Percentiles rank a stretch among this genome's conserved stretches.
Conservation (phyloP, 2,329 filamentous ascomycete genomes). For the Penicillium glabrum region DNA sequence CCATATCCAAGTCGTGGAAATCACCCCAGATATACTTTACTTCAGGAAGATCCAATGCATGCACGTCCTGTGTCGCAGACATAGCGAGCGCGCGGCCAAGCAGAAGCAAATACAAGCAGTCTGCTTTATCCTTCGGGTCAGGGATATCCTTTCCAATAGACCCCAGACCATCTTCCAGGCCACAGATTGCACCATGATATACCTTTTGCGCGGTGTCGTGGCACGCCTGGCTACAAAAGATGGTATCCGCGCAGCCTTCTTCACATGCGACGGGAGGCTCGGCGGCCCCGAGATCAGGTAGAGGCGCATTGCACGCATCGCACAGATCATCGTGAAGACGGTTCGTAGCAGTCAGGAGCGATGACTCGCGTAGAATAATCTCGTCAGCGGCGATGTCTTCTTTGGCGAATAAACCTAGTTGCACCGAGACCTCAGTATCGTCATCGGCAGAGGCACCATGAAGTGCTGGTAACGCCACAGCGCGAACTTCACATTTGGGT, state of each 20-base stretch:
- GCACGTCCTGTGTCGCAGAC: slow-evolving; percentile 58
- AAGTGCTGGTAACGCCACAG: slow-evolving; percentile 73
- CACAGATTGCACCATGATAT: slow-evolving; percentile 62
- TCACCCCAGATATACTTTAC: slow-evolving; percentile 67
- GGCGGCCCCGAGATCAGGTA: slow-evolving; percentile 58
- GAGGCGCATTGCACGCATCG: slow-evolving; percentile 78
- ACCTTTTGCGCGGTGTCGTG: slow-evolving; percentile 53
- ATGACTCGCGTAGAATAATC: slow-evolving; percentile 75
- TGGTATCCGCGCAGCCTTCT: slow-evolving; percentile 54
- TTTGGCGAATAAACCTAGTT: slow-evolving; percentile 88
- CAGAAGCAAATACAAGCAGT: slow-evolving; percentile 61
- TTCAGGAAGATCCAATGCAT: slow-evolving; percentile 61
- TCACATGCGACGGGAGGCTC: slow-evolving; percentile 49
- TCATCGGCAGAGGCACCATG: slow-evolving; percentile 35
- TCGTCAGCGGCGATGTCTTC: slow-evolving; percentile 76
- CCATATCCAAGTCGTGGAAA: slow-evolving; percentile 46
- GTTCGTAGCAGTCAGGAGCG: slow-evolving; percentile 85
- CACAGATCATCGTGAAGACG: slow-evolving; percentile 82
- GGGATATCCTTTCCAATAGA: slow-evolving; percentile 60
- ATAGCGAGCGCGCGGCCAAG: slow-evolving; percentile 60
- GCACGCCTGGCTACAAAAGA: slow-evolving; percentile 62
- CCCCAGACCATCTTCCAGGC: slow-evolving; percentile 51
- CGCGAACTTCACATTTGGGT: slow-evolving; percentile 77
- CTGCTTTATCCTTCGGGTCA: slow-evolving; percentile 57
- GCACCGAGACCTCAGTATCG: slow-evolving; percentile 52